Evolutionary conservation across 805 yeast species (phyloP), one percentile per base, ranked within the genome.

Genomic region (Yarrowia divulgata): DNA sequence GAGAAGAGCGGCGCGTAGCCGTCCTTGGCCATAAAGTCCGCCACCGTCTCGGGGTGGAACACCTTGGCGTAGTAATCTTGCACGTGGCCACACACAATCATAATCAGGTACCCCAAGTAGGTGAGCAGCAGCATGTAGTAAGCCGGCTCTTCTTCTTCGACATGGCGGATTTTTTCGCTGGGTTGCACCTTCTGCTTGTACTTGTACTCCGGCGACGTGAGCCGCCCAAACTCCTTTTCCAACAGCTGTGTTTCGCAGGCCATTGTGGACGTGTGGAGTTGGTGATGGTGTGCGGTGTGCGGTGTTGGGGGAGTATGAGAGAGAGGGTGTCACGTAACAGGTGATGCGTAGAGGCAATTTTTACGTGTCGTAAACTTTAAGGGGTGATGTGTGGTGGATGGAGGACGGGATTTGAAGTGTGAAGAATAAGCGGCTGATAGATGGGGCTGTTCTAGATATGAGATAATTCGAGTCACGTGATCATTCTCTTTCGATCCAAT

Each of bases 1-100:
- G 95, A 90, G 74, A 90, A 90, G 90, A 97, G 90, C 37, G 99
- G 98, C 42, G 99, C 98, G 75, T 91, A 88, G 1, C 99, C 99
- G 77, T 94, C 88, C 72, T 85, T 84, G 75, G 91, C 94, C 67
- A 89, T 79, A 70, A 93, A 82, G 72, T 89, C 90, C 49, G 79
- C 81, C 74, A 89, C 90, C 68, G 46, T 62, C 67, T 85, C 84
- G 19, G 90, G 90, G 76, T 84, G 85, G 79, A 93, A 90, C 29
- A 82, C 80, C 76, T 89, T 86, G 69, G 97, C 97, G 70, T 92
- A 84, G 78, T 88, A 94, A 80, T 95, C 99, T 73, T 93, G 88
- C 48, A 93, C 80, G 76, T 95, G 97, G 43, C 99, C 99, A 70
- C 92, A 85, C 46, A 93, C 86, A 72, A 95, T 91, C 74, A 95